A percentile compares a stretch with the other conserved stretches of the same genome.
phyloP scores from a whole-genome alignment of 768 basidiomycete species.

The Jaapia argillacea region DNA sequence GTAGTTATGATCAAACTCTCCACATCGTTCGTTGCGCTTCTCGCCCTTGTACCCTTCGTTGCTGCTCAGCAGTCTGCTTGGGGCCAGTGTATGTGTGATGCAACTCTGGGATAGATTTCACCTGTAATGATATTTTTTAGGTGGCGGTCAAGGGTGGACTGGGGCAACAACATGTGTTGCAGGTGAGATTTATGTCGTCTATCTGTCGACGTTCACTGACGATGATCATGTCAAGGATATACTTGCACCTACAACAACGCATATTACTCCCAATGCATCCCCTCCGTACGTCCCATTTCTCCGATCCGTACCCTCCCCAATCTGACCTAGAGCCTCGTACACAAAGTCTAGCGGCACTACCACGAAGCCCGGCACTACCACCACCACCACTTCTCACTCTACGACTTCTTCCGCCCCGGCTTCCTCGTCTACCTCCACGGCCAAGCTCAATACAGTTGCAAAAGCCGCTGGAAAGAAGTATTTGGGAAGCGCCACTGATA shows the following conservation, averaged over 20 bases:
- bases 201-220: background rate
- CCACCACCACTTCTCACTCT: background rate
- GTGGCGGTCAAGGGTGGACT: background rate
- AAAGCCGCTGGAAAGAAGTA: constrained; percentile 32
- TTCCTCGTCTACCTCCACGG: background rate
- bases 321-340: background rate
- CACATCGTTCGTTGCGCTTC: constrained; percentile 17
- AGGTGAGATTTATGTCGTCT: background rate
- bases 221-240: background rate
- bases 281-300: background rate
- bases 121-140: too few species aligned
- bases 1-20: too few species aligned
- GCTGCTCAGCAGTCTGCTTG: constrained; percentile 16
- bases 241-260: background rate
- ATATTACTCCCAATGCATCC: background rate
- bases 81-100: constrained; percentile 20
- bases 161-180: background rate
- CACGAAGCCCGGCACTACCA: background rate
- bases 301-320: background rate
- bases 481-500: constrained; percentile 39
- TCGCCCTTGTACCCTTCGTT: constrained; percentile 15
- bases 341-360: background rate
- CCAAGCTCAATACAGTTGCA: constrained; percentile 11
- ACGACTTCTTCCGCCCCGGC: background rate
- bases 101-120: too few species aligned